These are phyloP conservation scores for Ajuga reptans DNA, from an alignment of 305 asterid genomes.

Conservation along the genomic window DNA sequence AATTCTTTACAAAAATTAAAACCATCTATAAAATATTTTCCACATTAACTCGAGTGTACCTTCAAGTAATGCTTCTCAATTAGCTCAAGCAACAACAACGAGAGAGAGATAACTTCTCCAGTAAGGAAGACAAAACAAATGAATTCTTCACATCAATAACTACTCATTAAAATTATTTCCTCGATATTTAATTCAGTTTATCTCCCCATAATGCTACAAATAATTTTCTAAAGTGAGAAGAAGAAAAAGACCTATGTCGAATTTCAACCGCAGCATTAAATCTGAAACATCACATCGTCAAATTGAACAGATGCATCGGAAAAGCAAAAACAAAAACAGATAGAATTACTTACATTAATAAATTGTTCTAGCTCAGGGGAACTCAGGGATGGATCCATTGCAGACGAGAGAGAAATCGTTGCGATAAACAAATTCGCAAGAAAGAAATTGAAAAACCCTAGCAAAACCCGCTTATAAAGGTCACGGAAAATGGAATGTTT, in stretches of 20 bases:
- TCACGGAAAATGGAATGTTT: background rate
- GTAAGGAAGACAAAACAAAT: background rate
- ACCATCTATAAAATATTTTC: too few relatives aligned
- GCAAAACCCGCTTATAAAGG: slow-evolving; percentile 9
- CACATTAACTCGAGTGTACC: too few relatives aligned
- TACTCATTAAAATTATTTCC: background rate
- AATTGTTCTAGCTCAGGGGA: slow-evolving; percentile 28
- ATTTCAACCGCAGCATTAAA: background rate
- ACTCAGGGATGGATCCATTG: slow-evolving; percentile 28
- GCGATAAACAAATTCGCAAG: background rate
- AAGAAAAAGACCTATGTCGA: background rate
- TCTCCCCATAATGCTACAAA: background rate
- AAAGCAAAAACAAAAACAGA: background rate
- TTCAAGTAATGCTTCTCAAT: background rate
- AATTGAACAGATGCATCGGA: background rate
- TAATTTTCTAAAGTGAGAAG: too few relatives aligned
- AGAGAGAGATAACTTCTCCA: too few relatives aligned
- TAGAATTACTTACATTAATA: slow-evolving; percentile 19
- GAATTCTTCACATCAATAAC: background rate
- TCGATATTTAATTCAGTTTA: background rate
- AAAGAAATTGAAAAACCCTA: slow-evolving; percentile 18
- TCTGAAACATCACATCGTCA: background rate
- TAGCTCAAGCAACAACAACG: background rate
- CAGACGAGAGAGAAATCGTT: background rate
- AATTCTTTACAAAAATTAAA: too few relatives aligned